Evolutionary conservation across 352 stramenopile species (phyloP).

Genomic region (Pseudoperonospora humuli): DNA sequence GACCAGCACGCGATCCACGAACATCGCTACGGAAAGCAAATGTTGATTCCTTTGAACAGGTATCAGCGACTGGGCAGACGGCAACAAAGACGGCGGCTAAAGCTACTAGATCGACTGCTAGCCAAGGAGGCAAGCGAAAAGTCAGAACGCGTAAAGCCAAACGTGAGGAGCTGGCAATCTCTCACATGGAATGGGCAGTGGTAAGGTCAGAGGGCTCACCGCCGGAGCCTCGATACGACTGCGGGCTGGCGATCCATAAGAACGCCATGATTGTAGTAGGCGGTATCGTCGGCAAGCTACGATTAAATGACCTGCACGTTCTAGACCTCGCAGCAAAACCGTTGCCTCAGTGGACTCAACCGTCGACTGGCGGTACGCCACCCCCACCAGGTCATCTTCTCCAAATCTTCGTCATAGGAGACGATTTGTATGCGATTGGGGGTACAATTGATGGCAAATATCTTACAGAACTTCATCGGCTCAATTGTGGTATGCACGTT

Average conservation of each 20-base stretch:
- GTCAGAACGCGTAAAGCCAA: slow-evolving; percentile 28
- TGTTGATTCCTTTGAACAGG: slow-evolving; percentile 1
- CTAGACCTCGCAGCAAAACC: slow-evolving; percentile 27
- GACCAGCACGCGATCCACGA: slow-evolving; percentile 8
- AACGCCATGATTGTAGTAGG: slow-evolving; percentile 46
- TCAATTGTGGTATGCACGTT: slow-evolving; percentile 49
- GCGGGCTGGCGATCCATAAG: slow-evolving; percentile 34
- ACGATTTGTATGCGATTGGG: slow-evolving; percentile 46
- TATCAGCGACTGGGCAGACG: not conserved
- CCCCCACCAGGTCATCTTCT: slow-evolving; percentile 38
- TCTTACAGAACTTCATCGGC: slow-evolving; percentile 40
- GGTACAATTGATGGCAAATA: slow-evolving; percentile 55
- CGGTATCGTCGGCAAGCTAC: slow-evolving; percentile 48
- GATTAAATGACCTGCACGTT: slow-evolving; percentile 43
- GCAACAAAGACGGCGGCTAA: slow-evolving; percentile 2
- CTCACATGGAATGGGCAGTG: slow-evolving; percentile 29
- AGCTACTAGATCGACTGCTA: slow-evolving; percentile 2
- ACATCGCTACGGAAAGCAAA: slow-evolving; percentile 12
- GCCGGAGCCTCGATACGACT: slow-evolving; percentile 45
- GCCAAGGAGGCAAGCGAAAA: slow-evolving; percentile 24
- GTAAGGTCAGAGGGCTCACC: slow-evolving; percentile 21
- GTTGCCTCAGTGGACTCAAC: slow-evolving; percentile 28
- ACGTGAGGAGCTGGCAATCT: slow-evolving; percentile 19
- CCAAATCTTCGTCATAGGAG: slow-evolving; percentile 41
- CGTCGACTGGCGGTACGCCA: slow-evolving; percentile 24